A percentile compares a stretch with the other conserved stretches of the same genome.
Evolutionary conservation across 208 protist species (phyloP).

Genomic region (Wallacemonas collosoma): DNA sequence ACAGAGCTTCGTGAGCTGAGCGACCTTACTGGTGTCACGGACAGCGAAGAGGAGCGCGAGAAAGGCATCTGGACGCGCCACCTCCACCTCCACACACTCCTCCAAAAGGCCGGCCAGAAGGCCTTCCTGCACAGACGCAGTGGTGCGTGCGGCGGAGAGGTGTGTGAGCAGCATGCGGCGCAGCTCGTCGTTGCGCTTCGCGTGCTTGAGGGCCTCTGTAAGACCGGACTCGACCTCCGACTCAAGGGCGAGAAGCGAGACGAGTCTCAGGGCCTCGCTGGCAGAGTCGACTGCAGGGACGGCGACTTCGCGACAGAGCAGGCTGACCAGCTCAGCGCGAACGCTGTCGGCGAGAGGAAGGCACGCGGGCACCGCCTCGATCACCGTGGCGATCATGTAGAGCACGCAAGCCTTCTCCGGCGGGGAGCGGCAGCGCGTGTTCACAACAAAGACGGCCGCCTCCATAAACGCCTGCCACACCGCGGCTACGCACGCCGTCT

Average conservation of each 20-base stretch:
- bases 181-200: slow-evolving; percentile 54
- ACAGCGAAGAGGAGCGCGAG: slow-evolving; percentile 61
- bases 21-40: slow-evolving; percentile 17
- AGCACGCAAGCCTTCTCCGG: slow-evolving; percentile 77
- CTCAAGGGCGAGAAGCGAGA: slow-evolving; percentile 46
- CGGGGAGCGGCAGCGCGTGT: slow-evolving; percentile 63
- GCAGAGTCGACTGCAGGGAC: slow-evolving; percentile 66
- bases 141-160: slow-evolving; percentile 37
- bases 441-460: slow-evolving; percentile 45
- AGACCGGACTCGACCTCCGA: slow-evolving; percentile 54
- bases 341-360: not conserved
- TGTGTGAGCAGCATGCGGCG: slow-evolving; percentile 73
- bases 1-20: slow-evolving; percentile 23
- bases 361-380: slow-evolving; percentile 32
- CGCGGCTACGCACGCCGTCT: not conserved
- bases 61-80: slow-evolving; percentile 83
- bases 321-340: slow-evolving; percentile 32
- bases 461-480: slow-evolving; percentile 45
- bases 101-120: slow-evolving; percentile 53
- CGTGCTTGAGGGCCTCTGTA: slow-evolving; percentile 45
- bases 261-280: slow-evolving; percentile 59
- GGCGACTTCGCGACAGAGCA: slow-evolving; percentile 65
- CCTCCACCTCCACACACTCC: slow-evolving; percentile 77
- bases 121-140: slow-evolving; percentile 34
- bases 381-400: slow-evolving; percentile 52